phyloP scores from a whole-genome alignment of 192 early-diverging fungal genomes.

The Diversispora epigaea region DNA sequence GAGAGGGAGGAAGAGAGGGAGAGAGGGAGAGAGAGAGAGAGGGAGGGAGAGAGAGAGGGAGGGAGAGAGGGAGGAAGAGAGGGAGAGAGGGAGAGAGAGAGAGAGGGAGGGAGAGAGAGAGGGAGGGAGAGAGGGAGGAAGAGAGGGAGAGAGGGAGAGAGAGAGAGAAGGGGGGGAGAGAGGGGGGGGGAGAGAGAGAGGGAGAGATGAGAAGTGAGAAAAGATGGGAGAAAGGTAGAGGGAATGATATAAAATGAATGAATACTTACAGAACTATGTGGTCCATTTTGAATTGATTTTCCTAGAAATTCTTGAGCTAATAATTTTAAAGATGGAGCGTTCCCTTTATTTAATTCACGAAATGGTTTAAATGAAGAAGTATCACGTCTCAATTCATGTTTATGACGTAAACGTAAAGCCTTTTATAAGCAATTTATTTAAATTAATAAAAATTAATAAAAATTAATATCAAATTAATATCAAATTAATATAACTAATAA shows the following conservation, averaged over 20 bases:
- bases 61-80: not conserved
- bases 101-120: not conserved
- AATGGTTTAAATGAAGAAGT: conserved; percentile 80
- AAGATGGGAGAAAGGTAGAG: not conserved
- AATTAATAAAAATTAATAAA: not conserved
- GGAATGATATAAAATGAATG: too few species aligned
- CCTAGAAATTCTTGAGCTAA: conserved; percentile 74
- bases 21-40: not conserved
- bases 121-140: not conserved
- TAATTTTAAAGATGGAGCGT: conserved; percentile 69
- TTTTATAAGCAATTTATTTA: not conserved
- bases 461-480: not conserved
- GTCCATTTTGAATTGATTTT: conserved; percentile 81
- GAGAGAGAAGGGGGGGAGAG: too few species aligned
- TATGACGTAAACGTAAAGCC: conserved; percentile 80
- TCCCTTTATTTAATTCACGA: conserved; percentile 60
- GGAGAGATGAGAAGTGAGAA: not conserved
- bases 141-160: not conserved
- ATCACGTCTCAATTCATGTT: conserved; percentile 74
- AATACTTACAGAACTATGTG: conserved; percentile 76
- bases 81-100: not conserved
- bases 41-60: not conserved
- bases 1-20: not conserved
- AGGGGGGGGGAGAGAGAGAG: not conserved
- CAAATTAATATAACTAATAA: not conserved